Percentiles rank a stretch among this genome's conserved stretches.
phyloP scores from a whole-genome alignment of 352 stramenopile genomes.

The Phytophthora sansomeana region DNA sequence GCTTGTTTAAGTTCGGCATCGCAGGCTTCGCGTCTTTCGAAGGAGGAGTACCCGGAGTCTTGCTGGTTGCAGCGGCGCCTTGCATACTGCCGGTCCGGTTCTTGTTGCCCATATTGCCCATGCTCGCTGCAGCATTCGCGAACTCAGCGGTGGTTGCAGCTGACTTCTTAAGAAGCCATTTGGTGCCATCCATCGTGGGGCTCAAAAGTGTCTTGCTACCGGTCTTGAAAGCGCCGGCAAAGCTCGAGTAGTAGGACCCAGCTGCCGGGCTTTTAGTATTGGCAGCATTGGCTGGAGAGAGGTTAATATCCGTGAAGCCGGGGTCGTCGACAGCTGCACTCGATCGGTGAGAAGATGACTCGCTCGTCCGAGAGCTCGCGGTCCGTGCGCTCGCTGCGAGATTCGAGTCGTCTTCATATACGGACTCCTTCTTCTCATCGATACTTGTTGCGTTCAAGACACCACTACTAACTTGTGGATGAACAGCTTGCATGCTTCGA shows the following conservation, averaged over 20 bases:
- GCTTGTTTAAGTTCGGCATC: constrained; percentile 62
- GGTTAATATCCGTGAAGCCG: constrained; percentile 37
- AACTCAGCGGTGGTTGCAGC: constrained; percentile 39
- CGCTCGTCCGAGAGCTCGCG: constrained; percentile 25
- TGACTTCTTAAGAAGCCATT: constrained; percentile 84
- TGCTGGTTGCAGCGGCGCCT: constrained; percentile 6
- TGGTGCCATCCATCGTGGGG: constrained; percentile 66
- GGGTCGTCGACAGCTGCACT: constrained; percentile 9
- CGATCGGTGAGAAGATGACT: constrained; percentile 12
- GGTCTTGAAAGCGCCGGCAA: constrained; percentile 73
- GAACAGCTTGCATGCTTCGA: constrained; percentile 27
- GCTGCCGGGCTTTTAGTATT: constrained; percentile 19
- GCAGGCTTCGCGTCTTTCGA: constrained; percentile 26
- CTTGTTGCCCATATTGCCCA: constrained; percentile 39
- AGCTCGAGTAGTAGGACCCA: constrained; percentile 75
- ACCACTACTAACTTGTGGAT: background rate
- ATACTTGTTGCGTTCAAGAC: background rate
- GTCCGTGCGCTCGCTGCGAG: constrained; percentile 18
- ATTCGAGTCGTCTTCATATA: constrained; percentile 12
- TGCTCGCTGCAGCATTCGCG: constrained; percentile 35
- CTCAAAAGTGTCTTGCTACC: constrained; percentile 75
- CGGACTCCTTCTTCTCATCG: constrained; percentile 26
- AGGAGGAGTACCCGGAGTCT: constrained; percentile 6
- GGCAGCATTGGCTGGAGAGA: constrained; percentile 17
- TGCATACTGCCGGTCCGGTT: constrained; percentile 32